These are phyloP conservation scores for Triticum urartu DNA, from an alignment of 176 grass and related monocot species.

Conservation along the genomic window DNA sequence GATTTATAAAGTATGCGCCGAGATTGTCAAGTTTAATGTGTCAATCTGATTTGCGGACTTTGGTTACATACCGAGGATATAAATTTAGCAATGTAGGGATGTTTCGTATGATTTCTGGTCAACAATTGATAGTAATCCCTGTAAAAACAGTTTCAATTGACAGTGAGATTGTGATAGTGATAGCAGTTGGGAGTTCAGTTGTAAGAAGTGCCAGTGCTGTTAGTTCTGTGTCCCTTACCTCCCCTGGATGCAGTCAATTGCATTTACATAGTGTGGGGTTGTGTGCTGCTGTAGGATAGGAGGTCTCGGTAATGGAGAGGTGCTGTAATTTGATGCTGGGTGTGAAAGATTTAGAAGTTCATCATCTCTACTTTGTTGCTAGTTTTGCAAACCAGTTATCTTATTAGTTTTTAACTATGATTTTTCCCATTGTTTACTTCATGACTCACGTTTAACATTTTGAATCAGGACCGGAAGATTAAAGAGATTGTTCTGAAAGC, in stretches of 20 bases:
- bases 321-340: not conserved
- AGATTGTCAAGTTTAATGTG: not conserved
- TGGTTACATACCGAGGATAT: not conserved
- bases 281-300: not conserved
- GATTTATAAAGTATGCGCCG: not conserved
- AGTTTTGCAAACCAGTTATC: not conserved
- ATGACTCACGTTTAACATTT: conserved; percentile 1
- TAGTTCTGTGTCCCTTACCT: not conserved
- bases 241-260: not conserved
- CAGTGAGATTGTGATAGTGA: not conserved
- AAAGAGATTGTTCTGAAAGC: conserved; percentile 94
- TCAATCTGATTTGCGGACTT: not conserved
- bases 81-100: not conserved
- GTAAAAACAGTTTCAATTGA: not conserved
- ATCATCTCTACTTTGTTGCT: not conserved
- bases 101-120: not conserved
- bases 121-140: not conserved
- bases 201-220: not conserved
- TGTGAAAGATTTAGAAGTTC: not conserved
- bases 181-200: not conserved
- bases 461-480: conserved; percentile 63
- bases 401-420: not conserved
- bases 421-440: not conserved
- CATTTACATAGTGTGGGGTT: not conserved
- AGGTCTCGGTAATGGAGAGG: not conserved